Percentiles rank a stretch among this genome's conserved stretches.
Evolutionary conservation across 2,329 filamentous ascomycete genomes (phyloP).

Genomic region (Arachnomyces sp.): DNA sequence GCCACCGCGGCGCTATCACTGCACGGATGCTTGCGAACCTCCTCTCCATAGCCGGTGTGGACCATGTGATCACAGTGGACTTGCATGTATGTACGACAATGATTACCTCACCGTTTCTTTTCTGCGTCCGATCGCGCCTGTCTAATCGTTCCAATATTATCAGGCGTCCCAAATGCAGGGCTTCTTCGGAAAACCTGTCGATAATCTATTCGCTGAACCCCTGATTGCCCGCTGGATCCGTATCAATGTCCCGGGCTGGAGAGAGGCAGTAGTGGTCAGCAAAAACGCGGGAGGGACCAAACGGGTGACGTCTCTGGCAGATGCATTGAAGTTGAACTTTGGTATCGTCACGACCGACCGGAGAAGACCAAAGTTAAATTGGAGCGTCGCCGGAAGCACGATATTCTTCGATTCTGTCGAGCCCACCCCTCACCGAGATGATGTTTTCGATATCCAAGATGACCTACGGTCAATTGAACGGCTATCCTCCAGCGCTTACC

Average conservation of each 20-base stretch:
- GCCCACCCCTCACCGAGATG: conserved; percentile 19
- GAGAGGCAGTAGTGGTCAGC: conserved; percentile 84
- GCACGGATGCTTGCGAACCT: conserved; percentile 96
- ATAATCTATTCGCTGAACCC: conserved; percentile 93
- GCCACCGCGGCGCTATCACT: conserved; percentile 89
- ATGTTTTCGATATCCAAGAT: not conserved
- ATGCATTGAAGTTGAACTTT: conserved; percentile 94
- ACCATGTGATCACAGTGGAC: conserved; percentile 96
- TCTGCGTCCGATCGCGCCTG: not conserved
- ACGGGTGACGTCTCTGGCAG: conserved; percentile 88
- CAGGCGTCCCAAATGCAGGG: conserved; percentile 94
- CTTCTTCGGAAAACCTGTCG: conserved; percentile 95
- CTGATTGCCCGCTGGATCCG: conserved; percentile 93
- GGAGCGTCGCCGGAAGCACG: conserved; percentile 68
- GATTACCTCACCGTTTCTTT: not conserved
- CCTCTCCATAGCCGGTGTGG: conserved; percentile 83
- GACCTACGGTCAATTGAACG: conserved; percentile 16
- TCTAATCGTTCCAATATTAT: not conserved
- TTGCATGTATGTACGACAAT: conserved; percentile 58
- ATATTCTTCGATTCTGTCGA: conserved; percentile 60
- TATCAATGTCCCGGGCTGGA: conserved; percentile 79
- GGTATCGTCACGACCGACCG: conserved; percentile 68
- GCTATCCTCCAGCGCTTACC: conserved; percentile 21
- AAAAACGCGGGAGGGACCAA: conserved; percentile 98
- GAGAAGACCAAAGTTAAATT: conserved; percentile 42